Percentiles rank a stretch among this genome's conserved stretches.
These are phyloP conservation scores for Vicia villosa DNA, from an alignment of 306 rosid genomes.

Conservation along the genomic window DNA sequence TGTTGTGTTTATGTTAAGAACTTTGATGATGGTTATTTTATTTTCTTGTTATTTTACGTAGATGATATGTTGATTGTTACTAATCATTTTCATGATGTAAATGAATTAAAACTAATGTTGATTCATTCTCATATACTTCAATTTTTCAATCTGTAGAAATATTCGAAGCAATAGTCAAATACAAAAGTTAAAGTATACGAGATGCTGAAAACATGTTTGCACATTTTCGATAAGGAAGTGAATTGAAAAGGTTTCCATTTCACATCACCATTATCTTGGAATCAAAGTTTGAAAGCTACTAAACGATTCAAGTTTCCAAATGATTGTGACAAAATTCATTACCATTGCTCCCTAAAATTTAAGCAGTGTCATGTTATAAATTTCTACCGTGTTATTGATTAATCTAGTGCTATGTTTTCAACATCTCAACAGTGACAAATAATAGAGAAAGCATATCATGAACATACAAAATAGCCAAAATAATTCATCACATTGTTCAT, in stretches of 20 bases:
- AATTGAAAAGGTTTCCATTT: conserved; percentile 4
- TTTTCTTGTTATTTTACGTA: too few relatives aligned
- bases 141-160: not conserved
- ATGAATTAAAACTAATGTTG: too few relatives aligned
- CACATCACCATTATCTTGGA: conserved; percentile 17
- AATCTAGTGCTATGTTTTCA: not conserved
- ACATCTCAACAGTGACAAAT: conserved; percentile 31
- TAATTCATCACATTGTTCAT: not conserved
- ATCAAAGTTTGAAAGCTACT: conserved; percentile 37
- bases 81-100: too few relatives aligned
- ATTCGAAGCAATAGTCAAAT: not conserved
- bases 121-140: not conserved
- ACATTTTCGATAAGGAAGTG: conserved; percentile 15
- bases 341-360: conserved; percentile 40
- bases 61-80: too few relatives aligned
- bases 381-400: conserved; percentile 16
- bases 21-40: too few relatives aligned
- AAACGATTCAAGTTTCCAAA: conserved; percentile 11
- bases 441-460: conserved; percentile 36
- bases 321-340: conserved; percentile 33
- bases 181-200: not conserved
- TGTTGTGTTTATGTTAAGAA: too few relatives aligned
- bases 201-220: conserved; percentile 27
- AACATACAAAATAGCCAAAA: conserved; percentile 35
- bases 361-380: conserved; percentile 38